Percentiles rank a stretch among this genome's conserved stretches.
Conservation (phyloP, 352 stramenopile species). For the Thalassiosira hispida region DNA sequence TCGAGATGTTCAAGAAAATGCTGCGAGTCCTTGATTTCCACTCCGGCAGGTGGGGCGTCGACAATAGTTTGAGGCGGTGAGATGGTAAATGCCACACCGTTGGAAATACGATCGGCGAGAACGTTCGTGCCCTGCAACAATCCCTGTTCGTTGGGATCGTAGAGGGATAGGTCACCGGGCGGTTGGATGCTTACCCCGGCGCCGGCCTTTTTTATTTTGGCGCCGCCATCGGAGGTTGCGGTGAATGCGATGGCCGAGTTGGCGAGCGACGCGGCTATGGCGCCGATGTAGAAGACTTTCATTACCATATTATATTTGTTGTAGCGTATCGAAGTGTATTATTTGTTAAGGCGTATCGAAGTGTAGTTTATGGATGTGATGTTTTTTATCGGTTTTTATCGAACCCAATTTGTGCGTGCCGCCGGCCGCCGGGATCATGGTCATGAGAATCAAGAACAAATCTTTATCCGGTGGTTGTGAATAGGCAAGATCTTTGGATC, state of each 20-base stretch:
- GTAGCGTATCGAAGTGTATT: background rate
- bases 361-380: no score
- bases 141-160: constrained; percentile 67
- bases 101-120: constrained; percentile 51
- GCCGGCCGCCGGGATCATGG: no score
- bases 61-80: constrained; percentile 22
- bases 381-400: no score
- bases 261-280: constrained; percentile 1
- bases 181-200: constrained; percentile 50
- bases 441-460: no score
- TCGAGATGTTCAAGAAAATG: constrained; percentile 82
- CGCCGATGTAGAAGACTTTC: constrained; percentile 20
- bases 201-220: constrained; percentile 46
- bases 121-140: constrained; percentile 58
- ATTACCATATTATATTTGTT: constrained; percentile 2
- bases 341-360: no score
- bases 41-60: constrained; percentile 25
- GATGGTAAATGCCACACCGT: constrained; percentile 17
- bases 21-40: constrained; percentile 56
- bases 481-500: no score
- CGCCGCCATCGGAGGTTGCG: background rate
- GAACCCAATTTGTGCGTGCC: no score
- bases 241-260: constrained; percentile 12
- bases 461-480: no score
- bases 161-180: constrained; percentile 51